These are phyloP conservation scores for Trichoderma citrinoviride DNA, from an alignment of 2,329 filamentous ascomycete genomes.

Conservation along the genomic window DNA sequence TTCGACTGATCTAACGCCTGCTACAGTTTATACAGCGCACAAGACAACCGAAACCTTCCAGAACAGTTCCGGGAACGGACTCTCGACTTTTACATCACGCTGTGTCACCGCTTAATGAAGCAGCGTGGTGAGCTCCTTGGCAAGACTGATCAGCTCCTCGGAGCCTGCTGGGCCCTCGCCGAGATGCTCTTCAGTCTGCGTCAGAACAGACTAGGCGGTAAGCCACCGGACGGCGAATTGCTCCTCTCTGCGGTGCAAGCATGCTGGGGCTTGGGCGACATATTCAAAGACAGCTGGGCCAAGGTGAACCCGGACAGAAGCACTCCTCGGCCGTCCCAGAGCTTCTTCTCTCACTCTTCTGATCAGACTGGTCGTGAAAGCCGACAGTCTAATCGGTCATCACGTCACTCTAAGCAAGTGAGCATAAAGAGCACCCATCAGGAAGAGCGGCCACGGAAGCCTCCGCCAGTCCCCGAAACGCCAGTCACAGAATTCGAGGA, in stretches of 20 bases:
- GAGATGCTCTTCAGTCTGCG: slow-evolving; percentile 92
- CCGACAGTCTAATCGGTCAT: slow-evolving; percentile 50
- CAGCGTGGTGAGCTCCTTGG: slow-evolving; percentile 74
- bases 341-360: slow-evolving; percentile 58
- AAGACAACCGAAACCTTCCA: slow-evolving; percentile 73
- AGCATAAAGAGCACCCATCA: slow-evolving; percentile 47
- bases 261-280: slow-evolving; percentile 91
- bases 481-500: slow-evolving; percentile 96
- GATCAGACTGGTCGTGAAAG: slow-evolving; percentile 51
- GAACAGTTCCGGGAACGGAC: slow-evolving; percentile 87
- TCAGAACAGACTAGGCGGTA: slow-evolving; percentile 74
- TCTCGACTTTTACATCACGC: slow-evolving; percentile 87
- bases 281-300: slow-evolving; percentile 90
- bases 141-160: slow-evolving; percentile 79
- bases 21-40: slow-evolving; percentile 76
- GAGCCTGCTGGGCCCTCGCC: slow-evolving; percentile 84
- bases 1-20: slow-evolving; percentile 28
- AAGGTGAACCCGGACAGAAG: slow-evolving; percentile 81
- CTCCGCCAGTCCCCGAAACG: slow-evolving; percentile 69
- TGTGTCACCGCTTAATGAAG: slow-evolving; percentile 96
- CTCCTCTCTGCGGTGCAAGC: slow-evolving; percentile 85
- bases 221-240: slow-evolving; percentile 74
- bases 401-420: slow-evolving; percentile 51
- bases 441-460: slow-evolving; percentile 50
- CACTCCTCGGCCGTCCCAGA: slow-evolving; percentile 79